Evolutionary conservation across 164 flowering plant species (phyloP).

Genomic region (Echeveria elegans): DNA sequence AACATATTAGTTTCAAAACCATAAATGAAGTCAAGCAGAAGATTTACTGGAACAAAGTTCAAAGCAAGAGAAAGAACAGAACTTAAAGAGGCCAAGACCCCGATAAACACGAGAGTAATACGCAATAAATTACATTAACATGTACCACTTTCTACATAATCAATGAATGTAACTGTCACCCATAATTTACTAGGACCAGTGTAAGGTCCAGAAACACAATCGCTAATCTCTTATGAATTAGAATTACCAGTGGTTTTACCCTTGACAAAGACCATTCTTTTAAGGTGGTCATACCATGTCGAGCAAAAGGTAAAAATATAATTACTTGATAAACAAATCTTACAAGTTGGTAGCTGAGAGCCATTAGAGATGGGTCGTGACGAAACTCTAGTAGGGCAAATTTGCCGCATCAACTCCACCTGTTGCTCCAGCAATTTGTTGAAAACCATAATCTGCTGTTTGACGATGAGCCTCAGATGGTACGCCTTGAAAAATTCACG

Average conservation of each 20-base stretch:
- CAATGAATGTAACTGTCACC: background rate
- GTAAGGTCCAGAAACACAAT: background rate
- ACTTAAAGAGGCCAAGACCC: background rate
- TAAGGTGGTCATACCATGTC: background rate
- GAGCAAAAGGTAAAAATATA: background rate
- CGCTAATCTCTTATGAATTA: background rate
- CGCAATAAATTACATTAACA: background rate
- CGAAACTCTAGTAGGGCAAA: slow-evolving; percentile 37
- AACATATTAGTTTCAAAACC: background rate
- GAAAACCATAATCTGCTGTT: slow-evolving; percentile 56
- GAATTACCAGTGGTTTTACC: background rate
- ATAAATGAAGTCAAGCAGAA: background rate
- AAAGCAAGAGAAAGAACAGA: background rate
- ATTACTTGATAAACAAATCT: slow-evolving; percentile 13
- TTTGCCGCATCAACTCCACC: slow-evolving; percentile 54
- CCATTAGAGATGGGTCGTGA: slow-evolving; percentile 57
- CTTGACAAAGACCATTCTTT: background rate
- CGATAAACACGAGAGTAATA: background rate
- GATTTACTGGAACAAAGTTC: background rate
- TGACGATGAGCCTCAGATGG: slow-evolving; percentile 49
- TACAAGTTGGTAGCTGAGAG: slow-evolving; percentile 53
- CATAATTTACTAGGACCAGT: too few species aligned
- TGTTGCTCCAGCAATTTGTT: slow-evolving; percentile 63
- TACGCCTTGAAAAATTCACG: slow-evolving; percentile 69
- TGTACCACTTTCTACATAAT: background rate